Conservation (phyloP, 2,329 filamentous ascomycete species). For the Aureobasidium sp. region DNA sequence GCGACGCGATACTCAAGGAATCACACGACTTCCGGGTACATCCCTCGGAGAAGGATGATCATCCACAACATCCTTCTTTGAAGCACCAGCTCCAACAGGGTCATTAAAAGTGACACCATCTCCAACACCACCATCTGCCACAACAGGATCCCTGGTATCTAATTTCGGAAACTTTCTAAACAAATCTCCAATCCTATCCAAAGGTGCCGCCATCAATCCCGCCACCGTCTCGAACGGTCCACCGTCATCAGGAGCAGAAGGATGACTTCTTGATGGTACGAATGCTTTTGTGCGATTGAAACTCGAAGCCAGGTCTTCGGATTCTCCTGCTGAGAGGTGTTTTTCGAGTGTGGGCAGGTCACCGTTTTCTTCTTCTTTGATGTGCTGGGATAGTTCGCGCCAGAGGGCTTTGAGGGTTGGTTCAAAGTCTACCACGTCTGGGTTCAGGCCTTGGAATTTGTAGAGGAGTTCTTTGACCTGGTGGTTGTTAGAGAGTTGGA, state of each 20-base stretch:
- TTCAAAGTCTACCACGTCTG: constrained; percentile 18
- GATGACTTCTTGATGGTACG: constrained; percentile 22
- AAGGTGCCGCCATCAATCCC: constrained; percentile 60
- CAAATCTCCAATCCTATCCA: constrained; percentile 62
- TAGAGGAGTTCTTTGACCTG: constrained; percentile 27
- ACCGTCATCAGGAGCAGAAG: constrained; percentile 14
- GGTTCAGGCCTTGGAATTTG: constrained; percentile 21
- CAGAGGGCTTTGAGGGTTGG: constrained; percentile 21
- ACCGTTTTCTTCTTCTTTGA: constrained; percentile 23
- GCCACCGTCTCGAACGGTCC: constrained; percentile 63
- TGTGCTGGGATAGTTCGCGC: constrained; percentile 21
- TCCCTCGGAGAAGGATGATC: no score
- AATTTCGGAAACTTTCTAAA: constrained; percentile 59
- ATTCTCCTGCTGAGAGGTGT: constrained; percentile 15
- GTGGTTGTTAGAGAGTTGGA: not conserved
- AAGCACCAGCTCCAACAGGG: no score
- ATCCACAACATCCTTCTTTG: no score
- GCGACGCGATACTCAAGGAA: no score
- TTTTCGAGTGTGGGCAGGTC: constrained; percentile 24
- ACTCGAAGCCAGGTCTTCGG: constrained; percentile 1
- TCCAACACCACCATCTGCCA: no score
- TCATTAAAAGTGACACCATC: no score
- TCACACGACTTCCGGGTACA: no score
- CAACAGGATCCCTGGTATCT: no score
- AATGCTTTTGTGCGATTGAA: constrained; percentile 23